phyloP scores from a whole-genome alignment of 2,329 filamentous ascomycete genomes.

The Sclerotinia sclerotiorum region DNA sequence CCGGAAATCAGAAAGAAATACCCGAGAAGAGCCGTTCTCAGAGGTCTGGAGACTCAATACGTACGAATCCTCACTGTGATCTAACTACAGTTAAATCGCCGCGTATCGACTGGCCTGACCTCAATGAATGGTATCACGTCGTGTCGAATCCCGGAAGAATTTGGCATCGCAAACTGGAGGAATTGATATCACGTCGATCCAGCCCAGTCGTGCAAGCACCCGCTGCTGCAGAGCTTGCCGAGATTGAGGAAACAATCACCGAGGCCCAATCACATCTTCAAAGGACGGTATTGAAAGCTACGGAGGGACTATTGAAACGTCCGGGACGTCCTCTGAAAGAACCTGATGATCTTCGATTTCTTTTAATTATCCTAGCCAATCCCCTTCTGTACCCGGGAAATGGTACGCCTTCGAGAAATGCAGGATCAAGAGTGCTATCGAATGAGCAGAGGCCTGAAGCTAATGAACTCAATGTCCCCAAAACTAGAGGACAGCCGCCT shows the following conservation, averaged over 20 bases:
- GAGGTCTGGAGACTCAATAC: slow-evolving; percentile 30
- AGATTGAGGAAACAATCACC: slow-evolving; percentile 52
- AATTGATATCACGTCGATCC: slow-evolving; percentile 45
- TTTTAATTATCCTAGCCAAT: slow-evolving; percentile 77
- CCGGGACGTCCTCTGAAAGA: slow-evolving; percentile 68
- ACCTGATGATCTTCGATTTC: slow-evolving; percentile 71
- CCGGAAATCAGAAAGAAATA: slow-evolving; percentile 53
- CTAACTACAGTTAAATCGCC: slow-evolving; percentile 61
- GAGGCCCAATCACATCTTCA: slow-evolving; percentile 70
- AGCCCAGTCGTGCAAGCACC: slow-evolving; percentile 27
- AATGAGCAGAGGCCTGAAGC: slow-evolving; percentile 12
- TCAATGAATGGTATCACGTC: slow-evolving; percentile 72
- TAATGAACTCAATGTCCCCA: neutral
- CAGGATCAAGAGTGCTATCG: slow-evolving; percentile 20
- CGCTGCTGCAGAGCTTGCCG: slow-evolving; percentile 37
- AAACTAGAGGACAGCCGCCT: slow-evolving; percentile 18
- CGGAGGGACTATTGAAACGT: slow-evolving; percentile 76
- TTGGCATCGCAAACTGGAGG: slow-evolving; percentile 63
- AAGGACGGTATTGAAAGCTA: slow-evolving; percentile 70
- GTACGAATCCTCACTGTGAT: slow-evolving; percentile 30
- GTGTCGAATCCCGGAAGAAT: slow-evolving; percentile 65
- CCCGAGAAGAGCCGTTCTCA: slow-evolving; percentile 40
- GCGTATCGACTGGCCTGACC: slow-evolving; percentile 71
- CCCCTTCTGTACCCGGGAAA: slow-evolving; percentile 63
- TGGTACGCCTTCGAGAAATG: slow-evolving; percentile 7